These are phyloP conservation scores for Aspergillus incahuasiensis DNA, from an alignment of 495 filamentous ascomycete genomes.

Conservation along the genomic window DNA sequence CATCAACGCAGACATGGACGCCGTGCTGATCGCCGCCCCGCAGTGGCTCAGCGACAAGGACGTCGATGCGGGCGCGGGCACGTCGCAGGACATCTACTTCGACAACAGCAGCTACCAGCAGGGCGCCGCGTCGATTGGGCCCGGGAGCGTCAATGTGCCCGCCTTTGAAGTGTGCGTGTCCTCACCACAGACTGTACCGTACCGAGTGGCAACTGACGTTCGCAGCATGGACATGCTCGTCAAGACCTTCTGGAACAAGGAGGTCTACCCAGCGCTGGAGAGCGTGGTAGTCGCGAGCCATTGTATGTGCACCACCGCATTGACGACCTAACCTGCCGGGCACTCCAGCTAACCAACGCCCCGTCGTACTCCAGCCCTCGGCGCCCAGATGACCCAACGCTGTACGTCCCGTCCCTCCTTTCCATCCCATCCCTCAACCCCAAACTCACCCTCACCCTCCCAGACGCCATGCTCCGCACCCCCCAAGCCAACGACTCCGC, in stretches of 20 bases:
- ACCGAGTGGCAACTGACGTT: no score
- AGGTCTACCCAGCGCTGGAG: background rate
- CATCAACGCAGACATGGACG: slow-evolving; percentile 1
- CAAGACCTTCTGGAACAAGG: background rate
- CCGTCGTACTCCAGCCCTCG: background rate
- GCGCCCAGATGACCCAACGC: background rate
- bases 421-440: background rate
- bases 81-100: background rate
- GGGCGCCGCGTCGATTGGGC: background rate
- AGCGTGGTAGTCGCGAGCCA: background rate
- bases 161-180: background rate
- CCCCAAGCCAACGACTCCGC: background rate
- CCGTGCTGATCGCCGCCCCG: background rate
- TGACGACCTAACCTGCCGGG: background rate
- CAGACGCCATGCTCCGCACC: background rate
- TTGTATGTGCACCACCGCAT: background rate
- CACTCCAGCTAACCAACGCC: background rate
- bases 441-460: background rate
- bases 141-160: background rate
- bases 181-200: no score
- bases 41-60: background rate
- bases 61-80: background rate
- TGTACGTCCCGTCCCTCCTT: background rate
- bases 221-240: background rate
- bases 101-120: background rate